phyloP scores from a whole-genome alignment of 208 protist species.

The Angomonas desouzai region DNA sequence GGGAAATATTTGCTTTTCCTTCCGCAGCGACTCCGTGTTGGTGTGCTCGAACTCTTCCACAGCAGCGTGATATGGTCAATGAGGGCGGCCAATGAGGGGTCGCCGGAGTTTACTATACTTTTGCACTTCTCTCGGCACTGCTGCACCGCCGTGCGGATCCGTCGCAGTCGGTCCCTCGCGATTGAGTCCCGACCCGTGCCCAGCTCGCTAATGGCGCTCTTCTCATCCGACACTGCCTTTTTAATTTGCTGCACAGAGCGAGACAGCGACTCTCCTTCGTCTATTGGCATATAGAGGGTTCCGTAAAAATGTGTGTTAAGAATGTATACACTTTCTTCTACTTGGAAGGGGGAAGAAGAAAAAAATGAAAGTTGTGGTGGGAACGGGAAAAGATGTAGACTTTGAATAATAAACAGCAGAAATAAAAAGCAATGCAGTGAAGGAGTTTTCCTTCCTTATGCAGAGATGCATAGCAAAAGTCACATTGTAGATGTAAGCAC shows the following conservation, averaged over 20 bases:
- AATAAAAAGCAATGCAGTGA: background rate
- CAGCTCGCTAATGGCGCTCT: conserved; percentile 39
- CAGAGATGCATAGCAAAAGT: too few relatives aligned
- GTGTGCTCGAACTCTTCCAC: conserved; percentile 38
- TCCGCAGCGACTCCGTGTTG: conserved; percentile 42
- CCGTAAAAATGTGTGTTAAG: too few relatives aligned
- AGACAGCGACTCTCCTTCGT: conserved; percentile 49
- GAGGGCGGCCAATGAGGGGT: conserved; percentile 26
- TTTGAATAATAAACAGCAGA: background rate
- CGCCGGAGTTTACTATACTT: conserved; percentile 15
- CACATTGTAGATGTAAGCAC: too few relatives aligned
- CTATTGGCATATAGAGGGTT: conserved; percentile 68
- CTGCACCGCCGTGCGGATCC: conserved; percentile 38
- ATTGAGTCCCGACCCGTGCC: conserved; percentile 53
- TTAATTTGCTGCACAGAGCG: conserved; percentile 48
- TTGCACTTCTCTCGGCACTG: conserved; percentile 34
- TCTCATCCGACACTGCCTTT: conserved; percentile 46
- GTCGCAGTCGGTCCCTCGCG: conserved; percentile 50
- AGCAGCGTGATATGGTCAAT: conserved; percentile 30
- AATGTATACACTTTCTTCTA: too few relatives aligned
- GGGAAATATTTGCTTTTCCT: conserved; percentile 57
- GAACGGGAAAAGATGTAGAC: background rate
- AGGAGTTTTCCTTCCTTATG: background rate
- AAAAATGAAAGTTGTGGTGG: background rate
- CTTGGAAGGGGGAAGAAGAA: background rate